These are phyloP conservation scores for Penicillium cosmopolitanum DNA, from an alignment of 495 filamentous ascomycete species.

Conservation along the genomic window DNA sequence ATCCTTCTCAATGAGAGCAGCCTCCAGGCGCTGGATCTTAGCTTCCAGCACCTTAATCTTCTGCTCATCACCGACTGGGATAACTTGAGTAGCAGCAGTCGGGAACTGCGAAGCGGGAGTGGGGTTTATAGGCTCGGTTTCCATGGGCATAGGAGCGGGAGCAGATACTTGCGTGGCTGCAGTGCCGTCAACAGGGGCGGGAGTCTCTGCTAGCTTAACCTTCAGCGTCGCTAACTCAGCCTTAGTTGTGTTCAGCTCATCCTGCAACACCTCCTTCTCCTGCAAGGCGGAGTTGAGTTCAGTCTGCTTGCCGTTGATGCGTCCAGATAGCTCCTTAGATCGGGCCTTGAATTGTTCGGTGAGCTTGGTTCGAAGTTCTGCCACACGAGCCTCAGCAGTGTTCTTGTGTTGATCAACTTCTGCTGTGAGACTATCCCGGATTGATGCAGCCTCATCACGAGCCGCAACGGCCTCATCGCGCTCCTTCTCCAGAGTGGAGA, in stretches of 20 bases:
- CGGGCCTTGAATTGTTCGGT: constrained; percentile 64
- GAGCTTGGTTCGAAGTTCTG: constrained; percentile 55
- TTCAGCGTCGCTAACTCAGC: constrained; percentile 45
- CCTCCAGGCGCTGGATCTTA: constrained; percentile 53
- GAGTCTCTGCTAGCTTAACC: constrained; percentile 37
- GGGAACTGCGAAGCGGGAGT: constrained; percentile 47
- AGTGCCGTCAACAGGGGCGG: constrained; percentile 18
- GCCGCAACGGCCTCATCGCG: constrained; percentile 57
- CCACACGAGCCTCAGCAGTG: constrained; percentile 28
- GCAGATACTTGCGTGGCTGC: constrained; percentile 10
- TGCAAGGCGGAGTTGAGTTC: constrained; percentile 47
- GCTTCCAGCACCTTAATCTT: constrained; percentile 47
- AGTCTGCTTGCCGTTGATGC: constrained; percentile 53
- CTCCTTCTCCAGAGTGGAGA: constrained; percentile 68
- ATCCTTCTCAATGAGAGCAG: constrained; percentile 53
- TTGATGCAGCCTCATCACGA: constrained; percentile 59
- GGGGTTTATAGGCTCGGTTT: constrained; percentile 35
- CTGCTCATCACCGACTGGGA: constrained; percentile 32
- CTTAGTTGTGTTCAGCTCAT: constrained; percentile 51
- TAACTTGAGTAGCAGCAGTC: constrained; percentile 27
- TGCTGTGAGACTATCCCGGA: constrained; percentile 61
- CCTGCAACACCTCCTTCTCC: constrained; percentile 55
- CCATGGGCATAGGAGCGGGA: constrained; percentile 12
- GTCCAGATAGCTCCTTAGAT: constrained; percentile 53
- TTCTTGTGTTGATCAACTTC: constrained; percentile 56